These are phyloP conservation scores for Mycocentrospora acerina DNA, from an alignment of 2,329 filamentous ascomycete species.

Conservation along the genomic window DNA sequence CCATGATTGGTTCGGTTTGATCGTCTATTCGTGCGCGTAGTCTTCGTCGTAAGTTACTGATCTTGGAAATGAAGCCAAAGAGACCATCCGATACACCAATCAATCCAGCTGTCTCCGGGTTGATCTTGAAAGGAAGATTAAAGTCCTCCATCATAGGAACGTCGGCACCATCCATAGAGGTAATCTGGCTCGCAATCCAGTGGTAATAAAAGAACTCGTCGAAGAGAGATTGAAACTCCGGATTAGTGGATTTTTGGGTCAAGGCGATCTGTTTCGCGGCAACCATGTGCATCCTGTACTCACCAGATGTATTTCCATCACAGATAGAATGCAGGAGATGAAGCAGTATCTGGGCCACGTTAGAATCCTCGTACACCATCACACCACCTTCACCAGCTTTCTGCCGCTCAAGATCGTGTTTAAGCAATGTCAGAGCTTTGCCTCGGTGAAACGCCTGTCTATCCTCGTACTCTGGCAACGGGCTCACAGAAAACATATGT, in stretches of 20 bases:
- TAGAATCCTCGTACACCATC: slow-evolving; percentile 55
- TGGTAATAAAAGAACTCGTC: slow-evolving; percentile 85
- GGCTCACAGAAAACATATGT: slow-evolving; percentile 61
- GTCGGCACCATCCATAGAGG: slow-evolving; percentile 55
- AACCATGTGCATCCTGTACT: slow-evolving; percentile 78
- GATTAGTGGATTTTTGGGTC: slow-evolving; percentile 60
- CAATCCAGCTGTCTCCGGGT: slow-evolving; percentile 60
- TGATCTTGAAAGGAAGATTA: slow-evolving; percentile 57
- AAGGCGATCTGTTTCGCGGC: slow-evolving; percentile 72
- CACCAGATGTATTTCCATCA: slow-evolving; percentile 62
- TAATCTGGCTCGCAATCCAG: slow-evolving; percentile 61
- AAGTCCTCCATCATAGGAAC: slow-evolving; percentile 57
- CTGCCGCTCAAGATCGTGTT: slow-evolving; percentile 43
- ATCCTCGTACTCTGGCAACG: slow-evolving; percentile 53
- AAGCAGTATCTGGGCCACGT: slow-evolving; percentile 61
- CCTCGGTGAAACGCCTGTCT: slow-evolving; percentile 48
- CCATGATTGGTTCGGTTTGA: slow-evolving; percentile 66
- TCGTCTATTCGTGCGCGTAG: slow-evolving; percentile 68
- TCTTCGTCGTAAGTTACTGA: slow-evolving; percentile 73
- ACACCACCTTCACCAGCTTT: slow-evolving; percentile 39
- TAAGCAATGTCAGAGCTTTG: slow-evolving; percentile 53
- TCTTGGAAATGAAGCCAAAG: slow-evolving; percentile 75
- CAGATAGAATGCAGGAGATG: slow-evolving; percentile 63
- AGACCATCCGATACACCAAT: slow-evolving; percentile 81
- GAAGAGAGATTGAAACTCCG: slow-evolving; percentile 71